Evolutionary conservation across 2,329 filamentous ascomycete species (phyloP).

Genomic region (Aureobasidium namibiae): DNA sequence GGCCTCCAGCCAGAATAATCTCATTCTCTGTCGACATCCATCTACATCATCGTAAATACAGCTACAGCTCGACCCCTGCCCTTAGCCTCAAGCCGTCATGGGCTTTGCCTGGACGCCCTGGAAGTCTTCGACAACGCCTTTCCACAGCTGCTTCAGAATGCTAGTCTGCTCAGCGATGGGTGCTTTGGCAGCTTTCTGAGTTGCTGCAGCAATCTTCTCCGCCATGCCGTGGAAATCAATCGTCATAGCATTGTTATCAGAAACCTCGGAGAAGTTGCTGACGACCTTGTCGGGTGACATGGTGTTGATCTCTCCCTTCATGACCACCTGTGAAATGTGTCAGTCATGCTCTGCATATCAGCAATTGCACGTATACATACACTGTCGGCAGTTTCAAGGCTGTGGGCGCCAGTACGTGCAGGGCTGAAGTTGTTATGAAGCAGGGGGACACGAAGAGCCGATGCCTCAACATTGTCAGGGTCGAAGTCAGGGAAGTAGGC

Average conservation of each 20-base stretch:
- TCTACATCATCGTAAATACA: not conserved
- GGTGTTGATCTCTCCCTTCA: conserved; percentile 48
- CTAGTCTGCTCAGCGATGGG: conserved; percentile 35
- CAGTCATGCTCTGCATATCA: not conserved
- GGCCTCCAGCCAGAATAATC: not conserved
- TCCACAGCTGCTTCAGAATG: conserved; percentile 37
- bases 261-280: conserved; percentile 50
- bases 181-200: conserved; percentile 23
- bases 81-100: not conserved
- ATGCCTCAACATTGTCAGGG: conserved; percentile 27
- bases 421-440: conserved; percentile 21
- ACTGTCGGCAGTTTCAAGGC: conserved; percentile 17
- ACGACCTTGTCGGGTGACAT: conserved; percentile 42
- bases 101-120: not conserved
- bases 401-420: conserved; percentile 14
- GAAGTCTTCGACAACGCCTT: conserved; percentile 44
- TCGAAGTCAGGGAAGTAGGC: conserved; percentile 49
- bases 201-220: conserved; percentile 37
- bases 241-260: conserved; percentile 48
- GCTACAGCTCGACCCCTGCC: not conserved
- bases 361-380: conserved; percentile 13
- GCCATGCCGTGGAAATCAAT: conserved; percentile 51
- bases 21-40: not conserved
- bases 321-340: conserved; percentile 25
- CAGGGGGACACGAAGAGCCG: conserved; percentile 25